These are phyloP conservation scores for Ophiosphaerella korrae DNA, from an alignment of 2,329 filamentous ascomycete genomes.

Conservation along the genomic window DNA sequence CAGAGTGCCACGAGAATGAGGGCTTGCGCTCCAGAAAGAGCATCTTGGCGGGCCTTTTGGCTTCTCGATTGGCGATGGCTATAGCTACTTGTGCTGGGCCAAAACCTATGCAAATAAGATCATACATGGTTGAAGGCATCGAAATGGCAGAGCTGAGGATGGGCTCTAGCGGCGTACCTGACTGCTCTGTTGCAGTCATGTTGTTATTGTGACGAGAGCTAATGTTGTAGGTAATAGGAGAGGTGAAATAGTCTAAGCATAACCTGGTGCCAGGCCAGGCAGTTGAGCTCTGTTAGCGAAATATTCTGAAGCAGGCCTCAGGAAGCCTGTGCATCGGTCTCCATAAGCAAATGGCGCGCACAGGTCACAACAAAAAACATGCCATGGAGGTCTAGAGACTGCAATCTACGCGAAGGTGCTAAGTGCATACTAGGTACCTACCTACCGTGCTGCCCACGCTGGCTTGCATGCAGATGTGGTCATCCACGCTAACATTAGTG, in stretches of 20 bases:
- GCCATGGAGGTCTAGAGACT: conserved; percentile 26
- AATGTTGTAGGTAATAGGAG: background rate
- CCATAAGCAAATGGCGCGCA: conserved; percentile 9
- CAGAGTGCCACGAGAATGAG: conserved; percentile 40
- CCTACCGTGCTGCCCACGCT: conserved; percentile 14
- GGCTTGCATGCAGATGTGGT: conserved; percentile 19
- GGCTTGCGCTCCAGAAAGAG: conserved; percentile 43
- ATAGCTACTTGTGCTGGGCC: conserved; percentile 43
- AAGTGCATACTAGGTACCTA: no score
- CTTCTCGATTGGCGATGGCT: conserved; percentile 43
- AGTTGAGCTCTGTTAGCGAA: conserved; percentile 7
- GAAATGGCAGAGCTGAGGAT: conserved; percentile 18
- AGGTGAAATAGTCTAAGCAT: no score
- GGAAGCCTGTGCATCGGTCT: conserved; percentile 18
- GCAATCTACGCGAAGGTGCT: conserved; percentile 5
- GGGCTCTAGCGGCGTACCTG: conserved; percentile 12
- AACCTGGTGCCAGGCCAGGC: background rate
- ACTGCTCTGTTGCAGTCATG: conserved; percentile 30
- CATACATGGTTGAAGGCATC: conserved; percentile 25
- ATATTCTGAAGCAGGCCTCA: conserved; percentile 4
- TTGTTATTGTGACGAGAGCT: background rate
- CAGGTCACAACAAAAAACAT: conserved; percentile 17
- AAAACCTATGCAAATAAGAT: conserved; percentile 45
- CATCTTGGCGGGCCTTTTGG: conserved; percentile 26
- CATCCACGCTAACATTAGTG: conserved; percentile 6